Evolutionary conservation across 768 basidiomycete genomes (phyloP).

Genomic region (Zangia roseola): DNA sequence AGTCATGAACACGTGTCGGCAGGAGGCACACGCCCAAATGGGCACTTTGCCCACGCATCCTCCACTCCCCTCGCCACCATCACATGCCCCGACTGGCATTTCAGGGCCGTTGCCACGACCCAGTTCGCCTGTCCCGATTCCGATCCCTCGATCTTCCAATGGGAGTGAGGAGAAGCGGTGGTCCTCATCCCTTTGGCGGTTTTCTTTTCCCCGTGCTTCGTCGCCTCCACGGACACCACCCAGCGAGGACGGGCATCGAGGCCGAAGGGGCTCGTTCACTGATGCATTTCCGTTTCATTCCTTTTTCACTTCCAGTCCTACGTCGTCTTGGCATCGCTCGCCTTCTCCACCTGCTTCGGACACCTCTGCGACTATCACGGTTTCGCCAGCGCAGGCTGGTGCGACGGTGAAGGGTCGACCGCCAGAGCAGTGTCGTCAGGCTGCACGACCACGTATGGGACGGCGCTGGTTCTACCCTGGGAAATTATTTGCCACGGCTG

Average conservation of each 20-base stretch:
- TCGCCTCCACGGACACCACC: constrained; percentile 29
- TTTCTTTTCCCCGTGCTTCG: constrained; percentile 33
- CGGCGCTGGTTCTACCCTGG: constrained; percentile 56
- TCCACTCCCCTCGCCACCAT: constrained; percentile 12
- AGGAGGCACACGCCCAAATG: constrained; percentile 16
- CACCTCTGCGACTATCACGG: constrained; percentile 28
- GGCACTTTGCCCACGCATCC: constrained; percentile 9
- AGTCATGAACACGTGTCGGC: constrained; percentile 28
- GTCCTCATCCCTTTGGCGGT: constrained; percentile 35
- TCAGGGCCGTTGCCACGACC: constrained; percentile 21
- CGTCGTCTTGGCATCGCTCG: constrained; percentile 34
- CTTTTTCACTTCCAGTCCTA: constrained; percentile 31
- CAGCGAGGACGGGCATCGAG: constrained; percentile 25
- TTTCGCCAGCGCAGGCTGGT: constrained; percentile 21
- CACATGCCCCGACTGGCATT: constrained; percentile 9
- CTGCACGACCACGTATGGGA: constrained; percentile 38
- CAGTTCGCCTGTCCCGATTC: constrained; percentile 31
- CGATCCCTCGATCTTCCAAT: constrained; percentile 28
- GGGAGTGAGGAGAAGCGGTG: constrained; percentile 33
- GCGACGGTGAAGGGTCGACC: constrained; percentile 24
- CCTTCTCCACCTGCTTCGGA: constrained; percentile 42
- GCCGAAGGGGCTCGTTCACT: constrained; percentile 31
- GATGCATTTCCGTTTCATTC: constrained; percentile 49
- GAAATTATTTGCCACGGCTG: constrained; percentile 47
- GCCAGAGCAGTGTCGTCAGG: constrained; percentile 34